Percentiles rank a stretch among this genome's conserved stretches.
Evolutionary conservation across 345 rosid species (phyloP).

Genomic region (Dipteronia dyeriana): DNA sequence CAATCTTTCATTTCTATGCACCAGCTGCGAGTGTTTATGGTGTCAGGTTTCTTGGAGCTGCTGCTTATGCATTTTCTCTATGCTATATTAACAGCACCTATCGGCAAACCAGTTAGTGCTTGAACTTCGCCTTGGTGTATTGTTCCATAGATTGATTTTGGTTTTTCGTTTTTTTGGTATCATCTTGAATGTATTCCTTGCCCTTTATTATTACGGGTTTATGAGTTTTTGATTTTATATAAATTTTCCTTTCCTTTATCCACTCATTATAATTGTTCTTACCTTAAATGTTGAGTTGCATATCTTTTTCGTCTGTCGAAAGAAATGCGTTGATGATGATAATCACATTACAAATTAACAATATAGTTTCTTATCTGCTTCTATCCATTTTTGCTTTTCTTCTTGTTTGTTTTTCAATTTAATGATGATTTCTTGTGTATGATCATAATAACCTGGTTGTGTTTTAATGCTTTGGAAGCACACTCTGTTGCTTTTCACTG

Average conservation of each 20-base stretch:
- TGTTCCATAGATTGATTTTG: background rate
- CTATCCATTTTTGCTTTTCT: no score
- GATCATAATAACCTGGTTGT: no score
- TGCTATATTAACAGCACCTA: background rate
- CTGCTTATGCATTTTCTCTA: no score
- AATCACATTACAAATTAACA: background rate
- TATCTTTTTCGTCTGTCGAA: no score
- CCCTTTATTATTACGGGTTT: conserved; percentile 32
- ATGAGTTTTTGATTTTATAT: conserved; percentile 14
- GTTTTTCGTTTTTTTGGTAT: background rate
- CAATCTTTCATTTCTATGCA: background rate
- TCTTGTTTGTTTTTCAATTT: no score
- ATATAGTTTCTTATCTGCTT: no score
- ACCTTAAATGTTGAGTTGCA: background rate
- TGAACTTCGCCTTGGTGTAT: background rate
- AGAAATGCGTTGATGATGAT: background rate
- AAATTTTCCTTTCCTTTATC: no score
- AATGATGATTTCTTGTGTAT: no score
- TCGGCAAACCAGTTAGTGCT: background rate
- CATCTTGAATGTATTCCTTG: conserved; percentile 28
- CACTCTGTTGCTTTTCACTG: no score
- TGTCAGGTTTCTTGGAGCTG: background rate
- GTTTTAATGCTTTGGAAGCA: no score
- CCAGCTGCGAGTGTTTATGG: background rate
- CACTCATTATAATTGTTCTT: no score